Evolutionary conservation across 2,329 filamentous ascomycete species (phyloP), one percentile per base, ranked within the genome.

Genomic region (Polytolypa hystricis): DNA sequence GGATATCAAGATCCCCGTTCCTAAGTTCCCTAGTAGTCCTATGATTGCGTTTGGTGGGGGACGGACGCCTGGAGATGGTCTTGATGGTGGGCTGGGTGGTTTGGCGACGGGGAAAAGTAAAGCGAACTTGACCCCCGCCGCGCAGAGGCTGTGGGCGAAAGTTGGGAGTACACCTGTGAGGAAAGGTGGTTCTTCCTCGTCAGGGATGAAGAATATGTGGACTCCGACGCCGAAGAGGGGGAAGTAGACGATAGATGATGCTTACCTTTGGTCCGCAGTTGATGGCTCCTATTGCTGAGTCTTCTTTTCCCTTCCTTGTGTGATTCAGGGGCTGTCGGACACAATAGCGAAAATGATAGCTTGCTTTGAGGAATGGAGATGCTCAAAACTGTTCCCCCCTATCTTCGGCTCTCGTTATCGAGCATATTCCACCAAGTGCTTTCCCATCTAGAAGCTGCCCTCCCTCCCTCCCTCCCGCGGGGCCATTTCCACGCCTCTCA

Each of bases 1-100:
- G 43, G 75, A 70, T 3, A 77, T 71, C 10, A 81, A 69, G 47
- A 67, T 57, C 0, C 53, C 55, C 9, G 49, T 59, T 6, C 59
- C 61, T 5, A 57, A 51, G 4, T 62, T 63, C 33, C 51, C 59
- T 1, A 62, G 60, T 39, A 62, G 57, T 44, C 60, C 60, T 2
- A 53, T 56, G 33, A 36, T 62, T 17, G 53, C 56, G 33, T 56
- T 58, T 42, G 34, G 34, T 19, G 51, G 51, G 10, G 53, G 53
- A 4, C 47, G 48, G 4, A 50, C 52, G 1, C 49, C 51, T 10
- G 42, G 44, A 27, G 42, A 43, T 14, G 40, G 38, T 39, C 45
- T 33, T 17, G 47, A 43, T 21, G 50, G 33, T 11, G 41, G 33
- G 37, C 47, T 35, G 40, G 38, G n/a, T 15, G 38, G 18, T 21